Evolutionary conservation across 305 asterid genomes (phyloP), one percentile per base, ranked within the genome.

Genomic region (Ilex paraguariensis): DNA sequence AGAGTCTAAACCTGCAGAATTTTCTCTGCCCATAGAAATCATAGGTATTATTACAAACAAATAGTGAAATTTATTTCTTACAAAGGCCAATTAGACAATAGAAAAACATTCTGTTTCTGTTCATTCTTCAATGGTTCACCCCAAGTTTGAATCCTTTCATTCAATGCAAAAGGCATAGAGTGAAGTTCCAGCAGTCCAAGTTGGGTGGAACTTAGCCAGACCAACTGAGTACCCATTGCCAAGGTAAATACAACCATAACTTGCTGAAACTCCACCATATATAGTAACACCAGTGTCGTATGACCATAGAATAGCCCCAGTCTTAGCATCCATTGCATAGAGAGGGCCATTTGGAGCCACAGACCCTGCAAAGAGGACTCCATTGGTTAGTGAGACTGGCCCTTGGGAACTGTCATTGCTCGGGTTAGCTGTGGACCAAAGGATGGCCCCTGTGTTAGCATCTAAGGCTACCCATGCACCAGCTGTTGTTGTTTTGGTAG

Each of bases 401-500:
- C 88, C 90, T 3, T 65, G 76, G 14, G 93, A 80, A 0, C 80
- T 66, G 0, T 87, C 85, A 13, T 77, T 82, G 77, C 93, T 83
- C 0, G 93, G 90, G 21, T 87, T 62, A 2, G 92, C 90, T 0
- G 85, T 81, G 30, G 93, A 70, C 95, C 93, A 87, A 0, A 84
- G 74, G 61, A 84, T 80, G 42, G 49, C 58, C 3, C 94, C 91
- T 0, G 84, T 89, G 74, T 73, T 77, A 52, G 84, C 91, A 13
- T 87, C 83, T 82, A 83, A 54, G 3, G 89, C 95, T 63, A 89
- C 94, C 95, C 97, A 89, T 61, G 82, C 95, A 49, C 94, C 95
- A 1, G 79, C 79, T 1, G 75, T 77, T 28, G 91, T 87, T 33
- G 71, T 80, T 59, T n/a, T 75, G n/a, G 60, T 74, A 0, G 85